Evolutionary conservation across 192 early-diverging fungal species (phyloP).

Genomic region (Pilobolus umbonatus): DNA sequence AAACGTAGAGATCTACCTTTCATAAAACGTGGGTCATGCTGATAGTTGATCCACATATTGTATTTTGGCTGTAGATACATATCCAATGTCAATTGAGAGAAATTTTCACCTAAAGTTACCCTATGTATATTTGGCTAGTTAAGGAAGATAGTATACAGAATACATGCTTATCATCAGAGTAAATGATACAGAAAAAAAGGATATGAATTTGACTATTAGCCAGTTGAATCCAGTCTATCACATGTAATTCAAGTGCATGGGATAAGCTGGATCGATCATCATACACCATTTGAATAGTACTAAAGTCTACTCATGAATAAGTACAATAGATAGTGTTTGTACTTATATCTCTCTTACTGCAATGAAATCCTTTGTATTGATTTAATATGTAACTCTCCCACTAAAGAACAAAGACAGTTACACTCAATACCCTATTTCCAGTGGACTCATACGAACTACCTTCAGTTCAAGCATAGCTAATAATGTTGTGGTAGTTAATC

Average conservation of each 20-base stretch:
- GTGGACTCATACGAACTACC: background rate
- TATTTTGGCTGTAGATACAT: conserved; percentile 20
- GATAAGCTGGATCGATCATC: background rate
- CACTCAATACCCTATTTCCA: background rate
- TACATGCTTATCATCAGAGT: background rate
- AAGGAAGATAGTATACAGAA: conserved; percentile 4
- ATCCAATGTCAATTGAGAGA: background rate
- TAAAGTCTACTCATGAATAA: background rate
- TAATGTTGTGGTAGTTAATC: background rate
- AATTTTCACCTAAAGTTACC: conserved; percentile 8
- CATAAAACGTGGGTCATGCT: background rate
- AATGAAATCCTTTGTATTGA: conserved; percentile 1
- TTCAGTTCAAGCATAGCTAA: conserved; percentile 9
- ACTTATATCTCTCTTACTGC: background rate
- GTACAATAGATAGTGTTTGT: background rate
- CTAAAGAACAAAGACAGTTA: background rate
- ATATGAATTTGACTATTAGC: conserved; percentile 14
- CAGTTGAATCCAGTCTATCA: background rate
- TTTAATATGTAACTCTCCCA: conserved; percentile 17
- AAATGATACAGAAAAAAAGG: conserved; percentile 7
- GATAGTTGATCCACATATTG: conserved; percentile 6
- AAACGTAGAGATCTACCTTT: conserved; percentile 2
- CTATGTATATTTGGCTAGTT: conserved; percentile 3
- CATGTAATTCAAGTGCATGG: background rate
- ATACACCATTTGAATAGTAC: conserved; percentile 13